Conservation (phyloP, 1,284 basidiomycete genomes). For the Dichomitus squalens region DNA sequence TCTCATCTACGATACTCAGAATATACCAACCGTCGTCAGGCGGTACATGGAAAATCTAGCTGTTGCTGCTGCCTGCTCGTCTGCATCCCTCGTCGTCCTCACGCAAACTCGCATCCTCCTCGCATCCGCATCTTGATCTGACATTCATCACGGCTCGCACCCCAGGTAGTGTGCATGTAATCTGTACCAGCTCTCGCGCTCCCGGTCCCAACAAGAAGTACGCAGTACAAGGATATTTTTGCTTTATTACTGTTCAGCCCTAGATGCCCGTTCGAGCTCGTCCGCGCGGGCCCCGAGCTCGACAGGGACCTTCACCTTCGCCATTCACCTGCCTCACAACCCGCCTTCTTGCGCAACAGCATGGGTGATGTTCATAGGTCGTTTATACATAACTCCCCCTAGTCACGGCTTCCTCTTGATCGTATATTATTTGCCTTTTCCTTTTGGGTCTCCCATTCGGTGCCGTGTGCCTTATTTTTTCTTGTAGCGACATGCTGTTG, state of each 20-base stretch:
- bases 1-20: conserved; percentile 20
- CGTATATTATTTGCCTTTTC: background rate
- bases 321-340: too few species aligned
- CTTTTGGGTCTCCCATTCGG: too few species aligned
- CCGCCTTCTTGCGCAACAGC: too few species aligned
- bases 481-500: too few species aligned
- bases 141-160: background rate
- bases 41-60: conserved; percentile 16
- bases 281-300: too few species aligned
- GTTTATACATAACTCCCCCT: too few species aligned
- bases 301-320: too few species aligned
- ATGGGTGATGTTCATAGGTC: too few species aligned
- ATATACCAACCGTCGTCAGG: conserved; percentile 25
- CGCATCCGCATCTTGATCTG: background rate
- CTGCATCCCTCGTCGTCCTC: background rate
- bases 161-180: conserved; percentile 20
- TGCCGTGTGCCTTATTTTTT: too few species aligned
- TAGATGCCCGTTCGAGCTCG: too few species aligned
- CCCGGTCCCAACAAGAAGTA: background rate
- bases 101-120: background rate
- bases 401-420: too few species aligned
- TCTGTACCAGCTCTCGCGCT: conserved; percentile 13
- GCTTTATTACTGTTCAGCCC: too few species aligned
- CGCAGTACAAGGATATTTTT: background rate
- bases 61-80: conserved; percentile 7